Evolutionary conservation across 1,284 basidiomycete genomes (phyloP).

Genomic region (Rhodotorula sp.): DNA sequence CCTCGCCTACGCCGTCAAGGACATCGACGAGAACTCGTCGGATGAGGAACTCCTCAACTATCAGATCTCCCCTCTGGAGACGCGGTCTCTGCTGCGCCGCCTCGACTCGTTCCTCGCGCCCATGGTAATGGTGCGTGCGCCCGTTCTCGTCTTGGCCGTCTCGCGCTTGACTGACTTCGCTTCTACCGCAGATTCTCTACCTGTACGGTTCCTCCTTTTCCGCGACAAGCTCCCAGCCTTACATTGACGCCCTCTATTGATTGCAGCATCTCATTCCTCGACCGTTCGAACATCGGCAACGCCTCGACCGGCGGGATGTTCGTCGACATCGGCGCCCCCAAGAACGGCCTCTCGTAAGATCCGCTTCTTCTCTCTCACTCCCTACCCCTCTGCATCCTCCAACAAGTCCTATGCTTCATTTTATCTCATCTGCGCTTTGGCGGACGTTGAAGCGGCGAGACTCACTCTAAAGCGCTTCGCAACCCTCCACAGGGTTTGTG

Average conservation of each 20-base stretch:
- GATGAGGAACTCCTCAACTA: slow-evolving; percentile 21
- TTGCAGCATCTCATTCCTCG: slow-evolving; percentile 19
- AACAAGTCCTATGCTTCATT: too few relatives aligned
- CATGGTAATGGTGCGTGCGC: background rate
- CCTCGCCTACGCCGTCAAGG: slow-evolving; percentile 1
- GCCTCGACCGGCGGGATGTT: slow-evolving; percentile 17
- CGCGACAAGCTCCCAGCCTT: background rate
- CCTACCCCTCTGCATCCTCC: background rate
- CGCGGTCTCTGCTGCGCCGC: slow-evolving; percentile 3
- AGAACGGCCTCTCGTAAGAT: slow-evolving; percentile 4
- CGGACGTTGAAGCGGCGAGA: too few relatives aligned
- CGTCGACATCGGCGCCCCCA: slow-evolving; percentile 15
- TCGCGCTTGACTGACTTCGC: background rate
- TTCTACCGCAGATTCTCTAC: too few relatives aligned
- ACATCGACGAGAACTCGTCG: slow-evolving; percentile 10
- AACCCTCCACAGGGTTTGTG: background rate
- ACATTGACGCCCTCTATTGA: background rate
- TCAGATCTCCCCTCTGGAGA: slow-evolving; percentile 10
- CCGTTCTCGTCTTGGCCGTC: background rate
- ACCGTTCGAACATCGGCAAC: slow-evolving; percentile 22
- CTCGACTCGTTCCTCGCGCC: slow-evolving; percentile 23
- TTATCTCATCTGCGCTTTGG: too few relatives aligned
- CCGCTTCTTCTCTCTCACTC: background rate
- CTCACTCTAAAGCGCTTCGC: too few relatives aligned
- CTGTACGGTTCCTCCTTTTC: background rate